phyloP scores from a whole-genome alignment of 106 monocot species.

The Cymbidium sinense region DNA sequence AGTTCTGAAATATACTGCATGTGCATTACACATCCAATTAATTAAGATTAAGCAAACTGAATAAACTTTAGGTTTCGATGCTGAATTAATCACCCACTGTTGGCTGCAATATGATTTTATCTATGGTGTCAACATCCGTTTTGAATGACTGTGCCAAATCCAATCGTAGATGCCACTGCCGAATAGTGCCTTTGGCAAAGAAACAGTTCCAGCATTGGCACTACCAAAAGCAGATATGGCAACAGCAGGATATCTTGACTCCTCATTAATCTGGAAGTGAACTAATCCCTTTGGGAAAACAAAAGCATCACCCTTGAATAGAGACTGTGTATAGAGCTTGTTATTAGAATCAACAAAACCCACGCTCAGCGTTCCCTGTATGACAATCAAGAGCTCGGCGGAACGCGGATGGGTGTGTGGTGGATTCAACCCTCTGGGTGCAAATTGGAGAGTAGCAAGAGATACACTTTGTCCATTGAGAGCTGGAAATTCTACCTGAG shows the following conservation, averaged over 20 bases:
- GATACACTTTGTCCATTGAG: constrained; percentile 23
- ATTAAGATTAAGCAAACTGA: too few species aligned
- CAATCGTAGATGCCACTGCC: constrained; percentile 7
- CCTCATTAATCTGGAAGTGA: constrained; percentile 10
- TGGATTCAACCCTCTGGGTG: constrained; percentile 1
- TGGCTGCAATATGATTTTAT: not conserved
- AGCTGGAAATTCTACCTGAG: constrained; percentile 13
- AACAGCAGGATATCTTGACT: not conserved
- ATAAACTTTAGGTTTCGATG: too few species aligned
- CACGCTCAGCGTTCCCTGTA: constrained; percentile 5
- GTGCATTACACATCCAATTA: too few species aligned
- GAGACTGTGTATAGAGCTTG: constrained; percentile 10
- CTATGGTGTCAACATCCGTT: constrained; percentile 13
- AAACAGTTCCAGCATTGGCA: constrained; percentile 13
- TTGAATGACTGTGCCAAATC: constrained; percentile 25
- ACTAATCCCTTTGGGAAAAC: constrained; percentile 22
- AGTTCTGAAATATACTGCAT: too few species aligned
- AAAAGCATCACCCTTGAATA: constrained; percentile 14
- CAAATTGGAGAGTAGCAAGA: constrained; percentile 9
- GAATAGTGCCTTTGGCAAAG: constrained; percentile 13
- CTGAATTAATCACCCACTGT: not conserved
- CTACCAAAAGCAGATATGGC: constrained; percentile 24
- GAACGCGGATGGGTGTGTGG: constrained; percentile 25
- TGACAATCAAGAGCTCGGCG: constrained; percentile 11
- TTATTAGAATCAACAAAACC: constrained; percentile 21